Conservation (phyloP, 371 early-diverging fungal genomes). For the Mucor piriformis region DNA sequence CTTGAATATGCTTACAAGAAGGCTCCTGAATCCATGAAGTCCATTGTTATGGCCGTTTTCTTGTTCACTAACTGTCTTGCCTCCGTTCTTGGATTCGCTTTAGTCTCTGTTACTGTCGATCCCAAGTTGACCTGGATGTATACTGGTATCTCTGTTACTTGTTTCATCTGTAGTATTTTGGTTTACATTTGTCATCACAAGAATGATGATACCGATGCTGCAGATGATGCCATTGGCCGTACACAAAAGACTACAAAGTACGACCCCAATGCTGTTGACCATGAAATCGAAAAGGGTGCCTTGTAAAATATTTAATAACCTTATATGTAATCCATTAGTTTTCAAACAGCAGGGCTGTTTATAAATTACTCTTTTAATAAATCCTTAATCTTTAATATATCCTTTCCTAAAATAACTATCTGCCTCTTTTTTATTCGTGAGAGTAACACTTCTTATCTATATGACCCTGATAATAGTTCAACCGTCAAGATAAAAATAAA, state of each 20-base stretch:
- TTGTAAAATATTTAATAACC: background rate
- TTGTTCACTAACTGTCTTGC: slow-evolving; percentile 73
- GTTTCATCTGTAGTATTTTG: slow-evolving; percentile 24
- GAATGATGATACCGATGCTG: slow-evolving; percentile 30
- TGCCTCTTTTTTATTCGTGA: no score
- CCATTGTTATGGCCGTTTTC: slow-evolving; percentile 73
- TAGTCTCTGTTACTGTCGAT: slow-evolving; percentile 68
- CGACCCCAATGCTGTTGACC: slow-evolving; percentile 10
- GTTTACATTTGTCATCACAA: slow-evolving; percentile 35
- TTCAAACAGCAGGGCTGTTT: no score
- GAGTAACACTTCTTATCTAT: no score
- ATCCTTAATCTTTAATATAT: no score
- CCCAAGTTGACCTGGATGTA: slow-evolving; percentile 72
- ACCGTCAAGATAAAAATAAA: no score
- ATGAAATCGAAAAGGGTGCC: slow-evolving; percentile 26
- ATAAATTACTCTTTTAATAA: no score
- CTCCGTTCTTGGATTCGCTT: slow-evolving; percentile 65
- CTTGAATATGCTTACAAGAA: slow-evolving; percentile 81
- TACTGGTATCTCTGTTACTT: slow-evolving; percentile 46
- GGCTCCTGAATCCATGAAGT: slow-evolving; percentile 76
- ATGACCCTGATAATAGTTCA: no score
- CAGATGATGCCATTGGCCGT: slow-evolving; percentile 38
- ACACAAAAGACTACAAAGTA: background rate
- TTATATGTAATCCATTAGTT: no score
- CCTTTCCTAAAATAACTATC: no score